Evolutionary conservation across 129 eudicot genomes (phyloP).

Genomic region (Oenanthe sinensis): DNA sequence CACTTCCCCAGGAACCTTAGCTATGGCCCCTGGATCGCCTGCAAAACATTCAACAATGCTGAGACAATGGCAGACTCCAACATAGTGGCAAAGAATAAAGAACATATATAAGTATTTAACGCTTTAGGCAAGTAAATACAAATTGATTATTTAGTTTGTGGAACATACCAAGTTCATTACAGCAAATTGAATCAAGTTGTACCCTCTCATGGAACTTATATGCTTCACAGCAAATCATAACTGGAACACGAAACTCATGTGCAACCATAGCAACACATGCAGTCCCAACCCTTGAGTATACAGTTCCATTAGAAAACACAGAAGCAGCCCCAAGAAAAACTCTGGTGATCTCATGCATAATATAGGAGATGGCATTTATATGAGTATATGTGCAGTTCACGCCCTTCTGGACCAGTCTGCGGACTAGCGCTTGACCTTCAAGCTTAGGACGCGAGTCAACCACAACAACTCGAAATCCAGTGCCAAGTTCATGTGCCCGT

Average conservation of each 20-base stretch:
- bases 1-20: slow-evolving; percentile 60
- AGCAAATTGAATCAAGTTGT: slow-evolving; percentile 92
- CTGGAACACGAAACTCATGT: slow-evolving; percentile 72
- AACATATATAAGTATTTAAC: background rate
- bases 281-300: slow-evolving; percentile 85
- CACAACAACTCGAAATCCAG: slow-evolving; percentile 70
- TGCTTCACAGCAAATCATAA: slow-evolving; percentile 89
- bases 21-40: slow-evolving; percentile 82
- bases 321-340: slow-evolving; percentile 87
- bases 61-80: background rate
- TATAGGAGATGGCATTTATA: slow-evolving; percentile 76
- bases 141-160: background rate
- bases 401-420: slow-evolving; percentile 74
- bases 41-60: slow-evolving; percentile 8
- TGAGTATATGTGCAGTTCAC: slow-evolving; percentile 81
- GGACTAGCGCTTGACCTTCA: slow-evolving; percentile 73
- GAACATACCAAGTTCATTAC: slow-evolving; percentile 79
- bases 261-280: slow-evolving; percentile 97
- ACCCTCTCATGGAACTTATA: slow-evolving; percentile 93
- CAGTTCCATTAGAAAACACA: slow-evolving; percentile 77
- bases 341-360: slow-evolving; percentile 89
- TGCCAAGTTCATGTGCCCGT: slow-evolving; percentile 82
- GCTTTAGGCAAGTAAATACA: background rate
- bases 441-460: slow-evolving; percentile 94
- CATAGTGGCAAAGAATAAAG: background rate